A percentile compares a stretch with the other conserved stretches of the same genome.
phyloP scores from a whole-genome alignment of 305 asterid genomes.

The Coffea humblotiana region DNA sequence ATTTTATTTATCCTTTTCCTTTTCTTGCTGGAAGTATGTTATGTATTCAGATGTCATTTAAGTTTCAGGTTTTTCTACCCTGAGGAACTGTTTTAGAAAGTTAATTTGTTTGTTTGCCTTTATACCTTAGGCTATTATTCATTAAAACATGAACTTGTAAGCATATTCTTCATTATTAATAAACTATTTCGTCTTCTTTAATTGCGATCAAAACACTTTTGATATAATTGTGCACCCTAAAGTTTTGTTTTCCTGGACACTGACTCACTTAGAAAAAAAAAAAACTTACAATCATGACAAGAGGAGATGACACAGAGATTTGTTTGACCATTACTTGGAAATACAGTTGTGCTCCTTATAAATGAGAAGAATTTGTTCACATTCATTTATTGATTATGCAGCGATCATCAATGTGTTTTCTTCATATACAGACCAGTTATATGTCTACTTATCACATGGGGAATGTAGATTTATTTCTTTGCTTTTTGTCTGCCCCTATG shows the following conservation, averaged over 20 bases:
- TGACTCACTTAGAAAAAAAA: not conserved
- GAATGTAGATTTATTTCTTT: not conserved
- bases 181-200: not conserved
- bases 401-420: too few species aligned
- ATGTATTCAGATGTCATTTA: not conserved
- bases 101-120: not conserved
- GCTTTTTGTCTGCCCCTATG: not conserved
- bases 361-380: not conserved
- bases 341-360: not conserved
- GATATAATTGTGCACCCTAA: not conserved
- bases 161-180: not conserved
- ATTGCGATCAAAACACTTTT: not conserved
- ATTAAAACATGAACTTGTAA: not conserved
- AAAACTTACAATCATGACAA: not conserved
- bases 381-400: too few species aligned
- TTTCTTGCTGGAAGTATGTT: not conserved
- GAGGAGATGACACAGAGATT: not conserved
- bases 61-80: not conserved
- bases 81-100: not conserved
- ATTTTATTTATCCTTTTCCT: not conserved
- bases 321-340: not conserved
- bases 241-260: not conserved
- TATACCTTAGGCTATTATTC: not conserved
- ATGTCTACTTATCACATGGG: not conserved
- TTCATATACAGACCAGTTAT: too few species aligned